Conservation (phyloP, 331 rosid species). For the Acacia pycnantha region DNA sequence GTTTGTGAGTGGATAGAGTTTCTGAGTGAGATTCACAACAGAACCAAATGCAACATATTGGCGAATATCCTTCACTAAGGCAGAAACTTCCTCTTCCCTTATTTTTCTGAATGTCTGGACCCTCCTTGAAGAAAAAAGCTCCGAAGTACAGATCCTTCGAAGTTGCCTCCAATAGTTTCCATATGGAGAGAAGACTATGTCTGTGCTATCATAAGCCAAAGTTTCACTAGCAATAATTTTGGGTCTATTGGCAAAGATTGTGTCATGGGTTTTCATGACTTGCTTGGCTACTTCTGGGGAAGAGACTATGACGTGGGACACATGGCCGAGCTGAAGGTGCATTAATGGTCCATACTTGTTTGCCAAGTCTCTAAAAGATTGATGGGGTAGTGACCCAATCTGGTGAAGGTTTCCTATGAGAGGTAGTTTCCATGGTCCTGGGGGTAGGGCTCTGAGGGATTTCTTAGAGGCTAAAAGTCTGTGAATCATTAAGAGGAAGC, state of each 20-base stretch:
- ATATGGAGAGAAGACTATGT: background rate
- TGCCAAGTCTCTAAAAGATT: background rate
- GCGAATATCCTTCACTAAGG: background rate
- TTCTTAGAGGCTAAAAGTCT: background rate
- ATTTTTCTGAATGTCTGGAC: background rate
- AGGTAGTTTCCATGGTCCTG: slow-evolving; percentile 26
- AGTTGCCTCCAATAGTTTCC: background rate
- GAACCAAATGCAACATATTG: background rate
- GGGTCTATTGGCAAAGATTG: background rate
- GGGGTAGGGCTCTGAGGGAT: background rate
- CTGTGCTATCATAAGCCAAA: background rate
- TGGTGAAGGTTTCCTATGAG: slow-evolving; percentile 45
- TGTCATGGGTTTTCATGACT: background rate
- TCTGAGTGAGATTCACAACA: background rate
- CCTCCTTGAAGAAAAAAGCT: background rate
- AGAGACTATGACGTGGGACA: background rate
- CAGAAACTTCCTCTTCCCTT: background rate
- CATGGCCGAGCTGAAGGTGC: background rate
- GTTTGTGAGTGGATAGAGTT: background rate
- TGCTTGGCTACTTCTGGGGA: background rate
- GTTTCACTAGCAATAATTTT: background rate
- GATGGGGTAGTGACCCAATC: slow-evolving; percentile 17
- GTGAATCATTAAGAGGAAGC: background rate
- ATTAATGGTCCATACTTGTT: background rate
- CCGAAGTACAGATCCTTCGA: background rate